Conservation (phyloP, 208 protist species). For the Acanthamoeba lenticulata region DNA sequence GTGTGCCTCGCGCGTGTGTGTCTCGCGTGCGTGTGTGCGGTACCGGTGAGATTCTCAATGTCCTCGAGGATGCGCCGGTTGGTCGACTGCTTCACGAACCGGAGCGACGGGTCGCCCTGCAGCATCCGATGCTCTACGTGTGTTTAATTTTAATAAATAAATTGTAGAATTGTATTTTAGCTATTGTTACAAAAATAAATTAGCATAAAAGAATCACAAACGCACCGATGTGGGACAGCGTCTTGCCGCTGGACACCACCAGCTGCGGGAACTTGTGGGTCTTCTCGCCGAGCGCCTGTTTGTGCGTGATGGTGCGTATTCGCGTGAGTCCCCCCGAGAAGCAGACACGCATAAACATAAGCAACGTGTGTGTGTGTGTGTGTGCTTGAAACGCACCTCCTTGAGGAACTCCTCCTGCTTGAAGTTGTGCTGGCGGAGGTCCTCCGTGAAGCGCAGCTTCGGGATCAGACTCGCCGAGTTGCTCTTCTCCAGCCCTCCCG, state of each 20-base stretch:
- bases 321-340: not conserved
- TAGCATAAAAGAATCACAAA: not conserved
- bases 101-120: constrained; percentile 42
- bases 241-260: constrained; percentile 4
- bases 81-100: constrained; percentile 55
- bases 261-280: constrained; percentile 9
- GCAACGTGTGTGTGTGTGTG: not conserved
- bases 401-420: constrained; percentile 65
- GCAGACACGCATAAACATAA: not conserved
- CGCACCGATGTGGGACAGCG: constrained; percentile 41
- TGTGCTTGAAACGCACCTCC: not conserved
- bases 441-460: constrained; percentile 61
- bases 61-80: constrained; percentile 55
- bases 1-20: too few relatives aligned
- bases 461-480: constrained; percentile 42
- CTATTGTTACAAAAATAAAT: too few relatives aligned
- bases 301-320: not conserved
- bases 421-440: constrained; percentile 59
- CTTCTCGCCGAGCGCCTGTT: constrained; percentile 58
- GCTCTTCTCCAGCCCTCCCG: constrained; percentile 50
- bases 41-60: constrained; percentile 55
- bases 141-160: not conserved
- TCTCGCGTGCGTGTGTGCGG: too few relatives aligned
- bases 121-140: constrained; percentile 51
- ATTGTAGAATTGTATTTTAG: too few relatives aligned